Evolutionary conservation across 2,329 filamentous ascomycete genomes (phyloP), one percentile per base, ranked within the genome.

Genomic region (Pseudogymnoascus sp.): DNA sequence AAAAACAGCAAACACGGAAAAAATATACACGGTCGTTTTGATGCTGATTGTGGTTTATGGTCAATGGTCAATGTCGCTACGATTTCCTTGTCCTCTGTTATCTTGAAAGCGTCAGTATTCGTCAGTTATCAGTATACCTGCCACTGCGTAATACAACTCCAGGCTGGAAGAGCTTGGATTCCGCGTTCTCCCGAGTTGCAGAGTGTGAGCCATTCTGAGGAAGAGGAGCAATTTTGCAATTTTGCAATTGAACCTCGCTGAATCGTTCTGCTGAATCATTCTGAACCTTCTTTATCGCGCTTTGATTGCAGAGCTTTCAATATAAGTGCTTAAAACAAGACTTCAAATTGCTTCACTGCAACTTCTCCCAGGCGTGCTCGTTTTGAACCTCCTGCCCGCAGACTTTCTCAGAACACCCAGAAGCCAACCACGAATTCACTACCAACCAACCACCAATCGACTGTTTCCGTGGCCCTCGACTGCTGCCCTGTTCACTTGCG

Each of bases 71-170:
- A 46, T 46, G 42, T 46, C 42, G 19, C 19, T 46, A 46, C 42
- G 42, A 46, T 46, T 46, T 46, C 21, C 42, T 46, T 46, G 42
- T 46, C 42, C 42, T 46, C 42, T 46, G 42, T 23, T 46, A 46
- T 46, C 42, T 46, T 46, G 42, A 46, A 46, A 46, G 19, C 42
- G 42, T 46, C 42, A 46, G 42, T 46, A 46, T 46, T 46, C 42
- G 42, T 46, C 42, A 46, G 42, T 46, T 46, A 46, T 46, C 42
- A 46, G 42, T 46, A 46, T 46, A 46, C 42, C 42, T 46, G 42
- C 42, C 42, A 46, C 42, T 46, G 42, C 42, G 42, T 46, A 46
- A 46, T 46, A 46, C 38, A 42, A 40, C 11, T 46, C 42, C 42
- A 46, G 42, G 42, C 42, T 46, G 42, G 21, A 46, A 46, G 19